Evolutionary conservation across 1,139 yeast genomes (phyloP), one percentile per base, ranked within the genome.

Genomic region (Candida freyschussii): DNA sequence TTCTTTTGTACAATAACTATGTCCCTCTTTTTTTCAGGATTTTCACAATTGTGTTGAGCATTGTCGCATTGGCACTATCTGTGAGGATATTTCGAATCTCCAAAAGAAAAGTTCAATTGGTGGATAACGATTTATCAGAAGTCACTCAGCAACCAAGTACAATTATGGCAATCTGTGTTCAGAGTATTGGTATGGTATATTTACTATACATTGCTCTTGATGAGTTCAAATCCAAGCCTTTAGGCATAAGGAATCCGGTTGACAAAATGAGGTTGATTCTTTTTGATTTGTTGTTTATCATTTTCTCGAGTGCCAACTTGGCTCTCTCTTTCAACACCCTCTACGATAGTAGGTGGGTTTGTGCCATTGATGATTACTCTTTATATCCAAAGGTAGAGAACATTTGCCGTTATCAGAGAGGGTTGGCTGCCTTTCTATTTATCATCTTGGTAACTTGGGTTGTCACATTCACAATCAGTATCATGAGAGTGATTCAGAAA

Each of bases 281-380:
- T 69, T 65, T 86, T 44, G 98, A 91, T 53, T 64, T 89, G 30
- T 62, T 89, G 22, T 86, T 91, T 57, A 85, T 91, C 43, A 86
- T 91, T n/a, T 84, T 89, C 52, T 78, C 89, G n/a, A 77, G 94
- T 30, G 96, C 96, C 2, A 89, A 87, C 55, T 60, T 89, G 39
- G 77, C 96, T 7, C 67, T 91, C 31, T 76, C 96, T 2, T 87
- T 87, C 60, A 81, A 86, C 54, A 80, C 96, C 2, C 64, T 89
- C 34, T 83, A 66, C 55, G 96, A 86, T 55, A 68, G 69, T 30
- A 71, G 77, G 46, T 89, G 96, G 96, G 89, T 85, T 7, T 89
- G 96, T 56, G 52, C 58, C 6, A 40, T 50, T 15, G 58, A 52
- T 31, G 41, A 47, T 21, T 52, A 50, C 14, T 54, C 62, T 4